Evolutionary conservation across 331 rosid genomes (phyloP).

Genomic region (Acacia concinna): DNA sequence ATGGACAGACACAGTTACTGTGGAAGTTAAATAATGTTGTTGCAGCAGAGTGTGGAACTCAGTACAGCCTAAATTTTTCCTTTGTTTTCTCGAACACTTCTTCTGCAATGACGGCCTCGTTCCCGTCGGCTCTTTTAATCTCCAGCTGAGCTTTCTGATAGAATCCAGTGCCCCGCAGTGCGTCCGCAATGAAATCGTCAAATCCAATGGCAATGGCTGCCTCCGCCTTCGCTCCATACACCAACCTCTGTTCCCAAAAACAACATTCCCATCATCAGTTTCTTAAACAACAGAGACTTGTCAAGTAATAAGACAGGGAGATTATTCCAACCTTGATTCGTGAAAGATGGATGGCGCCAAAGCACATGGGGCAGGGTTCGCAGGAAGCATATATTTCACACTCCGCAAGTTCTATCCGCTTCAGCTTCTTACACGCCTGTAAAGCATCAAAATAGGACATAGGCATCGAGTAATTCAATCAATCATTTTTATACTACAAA

Average conservation of each 20-base stretch:
- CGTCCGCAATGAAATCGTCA: conserved; percentile 95
- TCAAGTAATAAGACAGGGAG: neutral
- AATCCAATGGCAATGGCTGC: conserved; percentile 97
- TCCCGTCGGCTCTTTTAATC: conserved; percentile 92
- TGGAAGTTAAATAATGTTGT: neutral
- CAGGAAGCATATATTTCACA: conserved; percentile 95
- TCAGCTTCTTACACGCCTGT: conserved; percentile 88
- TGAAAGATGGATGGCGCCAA: conserved; percentile 96
- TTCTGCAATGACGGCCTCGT: conserved; percentile 78
- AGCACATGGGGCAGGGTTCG: conserved; percentile 99
- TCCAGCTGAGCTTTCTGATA: conserved; percentile 88
- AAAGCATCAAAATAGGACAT: neutral
- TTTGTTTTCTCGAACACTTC: conserved; percentile 91
- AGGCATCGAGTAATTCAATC: neutral
- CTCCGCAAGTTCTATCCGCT: conserved; percentile 80
- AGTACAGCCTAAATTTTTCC: conserved; percentile 75
- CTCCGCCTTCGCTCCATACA: conserved; percentile 96
- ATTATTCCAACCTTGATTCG: conserved; percentile 67
- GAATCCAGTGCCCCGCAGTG: conserved; percentile 79
- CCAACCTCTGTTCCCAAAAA: conserved; percentile 65
- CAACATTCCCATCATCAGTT: neutral
- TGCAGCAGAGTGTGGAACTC: conserved; percentile 16
- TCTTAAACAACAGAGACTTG: neutral
- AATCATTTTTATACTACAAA: neutral
- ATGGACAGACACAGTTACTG: neutral